Evolutionary conservation across 352 stramenopile species (phyloP).

Genomic region (Pilasporangium apinafurcum): DNA sequence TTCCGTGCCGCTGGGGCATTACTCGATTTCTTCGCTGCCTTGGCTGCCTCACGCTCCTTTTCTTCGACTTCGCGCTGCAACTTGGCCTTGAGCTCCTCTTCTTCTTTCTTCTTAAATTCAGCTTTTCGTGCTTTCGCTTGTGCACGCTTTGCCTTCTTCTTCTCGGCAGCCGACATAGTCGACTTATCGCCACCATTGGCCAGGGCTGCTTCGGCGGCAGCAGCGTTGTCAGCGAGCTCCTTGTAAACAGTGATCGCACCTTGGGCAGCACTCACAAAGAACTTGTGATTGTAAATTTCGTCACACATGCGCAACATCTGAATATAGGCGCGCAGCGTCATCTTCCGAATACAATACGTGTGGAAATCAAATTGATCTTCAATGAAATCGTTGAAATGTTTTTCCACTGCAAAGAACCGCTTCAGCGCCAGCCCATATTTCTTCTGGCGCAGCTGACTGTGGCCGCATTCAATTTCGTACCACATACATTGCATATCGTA

Average conservation of each 20-base stretch:
- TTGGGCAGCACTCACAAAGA: constrained; percentile 86
- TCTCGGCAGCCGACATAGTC: constrained; percentile 89
- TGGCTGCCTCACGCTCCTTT: constrained; percentile 54
- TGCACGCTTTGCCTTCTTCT: constrained; percentile 89
- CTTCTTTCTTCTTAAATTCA: constrained; percentile 85
- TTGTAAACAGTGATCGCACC: constrained; percentile 90
- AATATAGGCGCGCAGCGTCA: constrained; percentile 95
- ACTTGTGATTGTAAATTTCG: constrained; percentile 83
- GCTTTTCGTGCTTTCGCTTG: constrained; percentile 86
- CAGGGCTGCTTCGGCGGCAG: constrained; percentile 17
- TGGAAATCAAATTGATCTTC: constrained; percentile 99
- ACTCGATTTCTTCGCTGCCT: constrained; percentile 59
- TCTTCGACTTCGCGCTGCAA: constrained; percentile 75
- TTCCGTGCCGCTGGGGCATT: constrained; percentile 20
- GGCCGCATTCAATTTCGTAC: constrained; percentile 93
- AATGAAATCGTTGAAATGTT: constrained; percentile 97
- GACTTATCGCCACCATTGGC: constrained; percentile 65
- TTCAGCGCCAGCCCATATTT: constrained; percentile 89
- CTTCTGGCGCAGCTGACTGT: constrained; percentile 50
- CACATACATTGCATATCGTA: constrained; percentile 99
- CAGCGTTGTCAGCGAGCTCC: constrained; percentile 69
- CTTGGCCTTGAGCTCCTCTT: constrained; percentile 67
- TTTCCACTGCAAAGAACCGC: constrained; percentile 92
- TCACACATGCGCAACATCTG: constrained; percentile 94
- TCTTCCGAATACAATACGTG: constrained; percentile 98